Percentiles rank a stretch among this genome's conserved stretches.
phyloP scores from a whole-genome alignment of 169 alveolate species.

The Babesia caballi region DNA sequence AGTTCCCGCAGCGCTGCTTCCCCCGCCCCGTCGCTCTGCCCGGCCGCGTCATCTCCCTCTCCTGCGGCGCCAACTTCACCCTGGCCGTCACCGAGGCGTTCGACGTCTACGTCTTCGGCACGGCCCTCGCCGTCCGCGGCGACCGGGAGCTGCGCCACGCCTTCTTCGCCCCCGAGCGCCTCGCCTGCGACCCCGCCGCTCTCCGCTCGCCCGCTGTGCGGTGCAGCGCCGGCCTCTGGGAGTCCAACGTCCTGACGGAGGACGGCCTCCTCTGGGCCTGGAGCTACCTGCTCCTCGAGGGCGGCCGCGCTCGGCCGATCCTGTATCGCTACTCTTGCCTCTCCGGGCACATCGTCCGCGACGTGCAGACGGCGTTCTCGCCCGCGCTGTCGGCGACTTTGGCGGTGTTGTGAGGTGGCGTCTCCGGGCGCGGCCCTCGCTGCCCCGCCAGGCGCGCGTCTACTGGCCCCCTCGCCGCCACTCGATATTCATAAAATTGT shows the following conservation, averaged over 20 bases:
- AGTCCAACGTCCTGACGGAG: conserved; percentile 53
- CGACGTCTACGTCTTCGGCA: conserved; percentile 49
- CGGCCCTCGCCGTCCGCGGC: conserved; percentile 27
- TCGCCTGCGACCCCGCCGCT: conserved; percentile 13
- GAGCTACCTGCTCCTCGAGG: conserved; percentile 28
- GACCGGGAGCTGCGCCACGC: conserved; percentile 1
- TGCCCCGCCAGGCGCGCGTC: too few relatives aligned
- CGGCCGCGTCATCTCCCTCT: neutral
- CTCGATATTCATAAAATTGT: too few relatives aligned
- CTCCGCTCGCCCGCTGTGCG: conserved; percentile 34
- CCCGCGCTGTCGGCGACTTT: conserved; percentile 15
- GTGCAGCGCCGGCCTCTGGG: conserved; percentile 55
- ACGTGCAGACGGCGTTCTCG: conserved; percentile 18
- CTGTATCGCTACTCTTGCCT: conserved; percentile 40
- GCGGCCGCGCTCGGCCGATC: conserved; percentile 17
- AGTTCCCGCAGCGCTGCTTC: neutral
- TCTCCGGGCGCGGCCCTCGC: too few relatives aligned
- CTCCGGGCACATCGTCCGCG: neutral
- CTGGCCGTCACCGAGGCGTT: conserved; percentile 21
- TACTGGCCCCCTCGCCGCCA: too few relatives aligned
- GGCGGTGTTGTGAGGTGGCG: neutral
- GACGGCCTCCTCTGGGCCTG: conserved; percentile 41
- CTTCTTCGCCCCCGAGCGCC: conserved; percentile 16
- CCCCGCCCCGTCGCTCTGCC: neutral
- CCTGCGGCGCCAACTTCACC: conserved; percentile 51